Conservation (phyloP, 2,329 filamentous ascomycete species). For the Verticillium isaacii region DNA sequence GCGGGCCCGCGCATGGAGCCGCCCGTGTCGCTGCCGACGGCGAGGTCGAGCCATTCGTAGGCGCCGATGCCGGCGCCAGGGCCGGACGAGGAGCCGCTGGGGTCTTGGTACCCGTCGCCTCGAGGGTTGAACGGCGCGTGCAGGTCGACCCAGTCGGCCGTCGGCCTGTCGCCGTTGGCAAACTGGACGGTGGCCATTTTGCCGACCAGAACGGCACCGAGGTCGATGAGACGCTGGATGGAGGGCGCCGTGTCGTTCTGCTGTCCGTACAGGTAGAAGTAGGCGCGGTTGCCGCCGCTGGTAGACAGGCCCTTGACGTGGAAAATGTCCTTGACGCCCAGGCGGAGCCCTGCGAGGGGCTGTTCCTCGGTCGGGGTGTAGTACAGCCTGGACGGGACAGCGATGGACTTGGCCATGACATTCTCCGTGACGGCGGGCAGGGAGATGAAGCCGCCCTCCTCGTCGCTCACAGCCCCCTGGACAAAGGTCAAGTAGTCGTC, state of each 20-base stretch:
- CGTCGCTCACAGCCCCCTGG: slow-evolving; percentile 1
- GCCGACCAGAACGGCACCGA: slow-evolving; percentile 45
- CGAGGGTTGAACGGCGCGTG: slow-evolving; percentile 22
- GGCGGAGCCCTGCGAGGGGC: slow-evolving; percentile 44
- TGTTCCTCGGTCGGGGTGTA: slow-evolving; percentile 29
- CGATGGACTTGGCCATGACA: slow-evolving; percentile 5
- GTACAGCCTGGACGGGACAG: slow-evolving; percentile 48
- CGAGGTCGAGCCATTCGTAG: slow-evolving; percentile 18
- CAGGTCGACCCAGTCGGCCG: slow-evolving; percentile 34
- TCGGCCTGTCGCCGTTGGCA: slow-evolving; percentile 33
- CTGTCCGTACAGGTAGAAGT: slow-evolving; percentile 44
- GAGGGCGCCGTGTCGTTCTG: slow-evolving; percentile 40
- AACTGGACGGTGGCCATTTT: slow-evolving; percentile 40
- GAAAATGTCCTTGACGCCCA: slow-evolving; percentile 55
- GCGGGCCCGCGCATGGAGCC: slow-evolving; percentile 24
- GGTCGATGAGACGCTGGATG: slow-evolving; percentile 50
- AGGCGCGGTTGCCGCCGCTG: slow-evolving; percentile 49
- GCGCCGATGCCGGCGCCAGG: slow-evolving; percentile 15
- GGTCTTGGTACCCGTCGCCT: slow-evolving; percentile 19
- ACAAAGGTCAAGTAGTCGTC: slow-evolving; percentile 7
- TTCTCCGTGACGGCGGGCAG: slow-evolving; percentile 4
- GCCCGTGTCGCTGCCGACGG: slow-evolving; percentile 16
- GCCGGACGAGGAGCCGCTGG: slow-evolving; percentile 14
- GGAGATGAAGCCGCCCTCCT: background rate
- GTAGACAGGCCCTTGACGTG: slow-evolving; percentile 47